These are phyloP conservation scores for Tetramitus jugosus DNA, from an alignment of 208 protist species.

Conservation along the genomic window DNA sequence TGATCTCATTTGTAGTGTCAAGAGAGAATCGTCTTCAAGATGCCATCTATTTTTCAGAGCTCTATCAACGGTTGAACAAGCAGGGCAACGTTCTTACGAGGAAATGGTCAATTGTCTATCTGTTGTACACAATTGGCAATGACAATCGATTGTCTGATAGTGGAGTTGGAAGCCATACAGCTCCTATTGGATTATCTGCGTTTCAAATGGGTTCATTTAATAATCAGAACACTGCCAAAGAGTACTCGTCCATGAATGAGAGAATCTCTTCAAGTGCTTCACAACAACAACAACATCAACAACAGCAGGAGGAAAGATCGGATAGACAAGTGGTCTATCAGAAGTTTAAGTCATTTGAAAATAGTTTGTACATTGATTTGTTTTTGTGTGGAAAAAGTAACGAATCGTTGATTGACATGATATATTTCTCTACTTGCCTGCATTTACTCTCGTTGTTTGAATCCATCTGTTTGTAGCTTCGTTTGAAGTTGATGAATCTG, in stretches of 20 bases:
- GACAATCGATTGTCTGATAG: too few species aligned
- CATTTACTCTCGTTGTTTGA: neutral
- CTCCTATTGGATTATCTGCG: neutral
- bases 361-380: neutral
- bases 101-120: neutral
- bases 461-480: neutral
- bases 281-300: neutral
- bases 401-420: too few species aligned
- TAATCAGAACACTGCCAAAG: neutral
- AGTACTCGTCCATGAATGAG: neutral
- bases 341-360: neutral
- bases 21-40: neutral
- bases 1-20: too few species aligned
- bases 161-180: neutral
- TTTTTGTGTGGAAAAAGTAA: too few species aligned
- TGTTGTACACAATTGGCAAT: constrained; percentile 11
- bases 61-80: neutral
- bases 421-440: too few species aligned
- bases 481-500: constrained; percentile 20
- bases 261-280: neutral
- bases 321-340: too few species aligned
- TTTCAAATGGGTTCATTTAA: neutral
- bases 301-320: too few species aligned
- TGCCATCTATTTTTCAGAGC: neutral
- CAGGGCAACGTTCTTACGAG: neutral